These are phyloP conservation scores for Blattamonas nauphoetae DNA, from an alignment of 78 protist genomes.

Conservation along the genomic window DNA sequence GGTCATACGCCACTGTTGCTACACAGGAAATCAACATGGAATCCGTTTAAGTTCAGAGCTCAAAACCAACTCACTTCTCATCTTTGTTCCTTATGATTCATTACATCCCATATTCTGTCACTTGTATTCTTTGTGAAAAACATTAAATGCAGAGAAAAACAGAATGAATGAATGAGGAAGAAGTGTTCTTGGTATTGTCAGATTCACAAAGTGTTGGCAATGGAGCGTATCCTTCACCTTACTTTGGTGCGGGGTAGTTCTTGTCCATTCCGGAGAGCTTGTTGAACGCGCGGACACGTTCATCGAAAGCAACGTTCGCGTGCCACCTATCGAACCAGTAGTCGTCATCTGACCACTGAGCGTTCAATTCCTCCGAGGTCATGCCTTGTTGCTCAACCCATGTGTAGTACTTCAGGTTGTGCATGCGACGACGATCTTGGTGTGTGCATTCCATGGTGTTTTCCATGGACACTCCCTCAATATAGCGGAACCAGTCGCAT, in stretches of 20 bases:
- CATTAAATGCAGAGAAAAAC: no score
- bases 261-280: background rate
- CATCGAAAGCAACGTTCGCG: background rate
- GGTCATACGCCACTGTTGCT: no score
- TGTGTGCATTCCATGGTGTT: constrained; percentile 14
- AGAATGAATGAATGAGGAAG: no score
- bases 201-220: no score
- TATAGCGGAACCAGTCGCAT: background rate
- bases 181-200: no score
- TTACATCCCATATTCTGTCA: no score
- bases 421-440: constrained; percentile 8
- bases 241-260: background rate
- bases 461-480: background rate
- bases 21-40: no score
- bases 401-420: constrained; percentile 41
- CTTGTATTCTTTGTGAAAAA: no score
- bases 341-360: constrained; percentile 29
- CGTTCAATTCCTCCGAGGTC: constrained; percentile 19
- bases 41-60: no score
- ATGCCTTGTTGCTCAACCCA: constrained; percentile 46
- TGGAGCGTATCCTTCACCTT: no score
- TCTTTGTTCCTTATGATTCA: no score
- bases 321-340: constrained; percentile 13
- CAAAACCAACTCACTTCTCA: no score
- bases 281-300: background rate